These are phyloP conservation scores for Backusella tuberculispora DNA, from an alignment of 192 early-diverging fungal genomes.

Conservation along the genomic window DNA sequence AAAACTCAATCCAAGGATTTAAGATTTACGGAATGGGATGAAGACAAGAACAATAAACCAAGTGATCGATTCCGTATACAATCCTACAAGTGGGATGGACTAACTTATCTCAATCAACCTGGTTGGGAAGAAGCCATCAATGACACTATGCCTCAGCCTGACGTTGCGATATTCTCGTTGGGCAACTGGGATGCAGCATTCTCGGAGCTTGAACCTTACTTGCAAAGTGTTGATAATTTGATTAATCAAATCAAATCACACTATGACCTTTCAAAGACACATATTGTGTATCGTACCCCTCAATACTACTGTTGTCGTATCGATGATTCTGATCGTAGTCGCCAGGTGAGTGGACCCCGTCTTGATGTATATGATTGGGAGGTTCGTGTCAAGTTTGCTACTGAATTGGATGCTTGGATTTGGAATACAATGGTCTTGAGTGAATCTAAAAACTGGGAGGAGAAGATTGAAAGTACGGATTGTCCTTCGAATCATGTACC, in stretches of 20 bases:
- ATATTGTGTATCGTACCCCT: slow-evolving; percentile 49
- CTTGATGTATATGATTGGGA: slow-evolving; percentile 36
- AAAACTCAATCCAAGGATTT: slow-evolving; percentile 11
- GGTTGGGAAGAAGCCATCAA: slow-evolving; percentile 39
- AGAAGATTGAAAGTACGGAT: slow-evolving; percentile 28
- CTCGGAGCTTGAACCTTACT: slow-evolving; percentile 35
- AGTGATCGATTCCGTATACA: slow-evolving; percentile 24
- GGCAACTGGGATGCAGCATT: slow-evolving; percentile 59
- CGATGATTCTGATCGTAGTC: slow-evolving; percentile 30
- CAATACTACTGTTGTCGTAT: slow-evolving; percentile 59
- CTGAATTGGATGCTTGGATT: slow-evolving; percentile 23
- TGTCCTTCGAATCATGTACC: slow-evolving; percentile 55
- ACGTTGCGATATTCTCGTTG: slow-evolving; percentile 44
- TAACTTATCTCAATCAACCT: slow-evolving; percentile 43
- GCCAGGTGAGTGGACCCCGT: slow-evolving; percentile 36
- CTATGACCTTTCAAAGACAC: slow-evolving; percentile 29
- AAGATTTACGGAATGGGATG: slow-evolving; percentile 17
- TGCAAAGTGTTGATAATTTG: slow-evolving; percentile 32
- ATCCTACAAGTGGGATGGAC: slow-evolving; percentile 55
- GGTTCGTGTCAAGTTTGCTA: slow-evolving; percentile 30
- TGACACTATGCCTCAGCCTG: slow-evolving; percentile 18
- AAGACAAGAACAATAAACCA: neutral
- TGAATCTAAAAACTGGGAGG: slow-evolving; percentile 38
- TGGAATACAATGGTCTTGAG: slow-evolving; percentile 52
- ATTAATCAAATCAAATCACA: slow-evolving; percentile 34